phyloP scores from a whole-genome alignment of 345 rosid species.

The Citropsis articulata region DNA sequence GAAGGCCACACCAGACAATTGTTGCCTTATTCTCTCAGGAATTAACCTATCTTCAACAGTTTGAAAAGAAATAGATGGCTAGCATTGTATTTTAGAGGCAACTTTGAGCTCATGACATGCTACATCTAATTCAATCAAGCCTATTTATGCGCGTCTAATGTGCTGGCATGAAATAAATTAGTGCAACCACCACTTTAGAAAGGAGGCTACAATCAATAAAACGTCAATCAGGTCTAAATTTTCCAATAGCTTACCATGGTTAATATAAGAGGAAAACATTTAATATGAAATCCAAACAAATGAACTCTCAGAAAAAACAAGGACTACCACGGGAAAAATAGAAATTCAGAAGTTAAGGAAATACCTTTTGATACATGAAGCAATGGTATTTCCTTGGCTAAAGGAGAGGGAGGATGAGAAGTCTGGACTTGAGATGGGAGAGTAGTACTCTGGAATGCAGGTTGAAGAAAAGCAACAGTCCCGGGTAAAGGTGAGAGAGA shows the following conservation, averaged over 20 bases:
- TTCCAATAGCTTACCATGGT: not conserved
- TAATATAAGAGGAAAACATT: not conserved
- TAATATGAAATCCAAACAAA: not conserved
- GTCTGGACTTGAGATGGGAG: not conserved
- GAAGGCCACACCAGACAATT: not conserved
- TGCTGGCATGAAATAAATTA: not conserved
- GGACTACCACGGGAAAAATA: not conserved
- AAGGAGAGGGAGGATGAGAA: not conserved
- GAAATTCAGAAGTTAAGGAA: not conserved
- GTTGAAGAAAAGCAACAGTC: not conserved
- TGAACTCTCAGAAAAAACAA: not conserved
- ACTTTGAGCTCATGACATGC: not conserved
- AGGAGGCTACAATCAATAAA: not conserved
- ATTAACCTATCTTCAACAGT: slow-evolving; percentile 2
- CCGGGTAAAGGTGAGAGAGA: not conserved
- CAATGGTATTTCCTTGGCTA: not conserved
- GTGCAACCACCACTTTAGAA: not conserved
- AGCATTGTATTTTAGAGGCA: no score
- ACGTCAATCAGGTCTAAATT: not conserved
- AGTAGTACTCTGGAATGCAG: not conserved
- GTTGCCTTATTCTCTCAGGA: not conserved
- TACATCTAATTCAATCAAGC: not conserved
- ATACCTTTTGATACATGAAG: slow-evolving; percentile 12
- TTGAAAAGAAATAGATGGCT: not conserved
- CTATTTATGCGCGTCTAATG: not conserved